Conservation (phyloP, 495 filamentous ascomycete species). For the Apiosordaria backusii region DNA sequence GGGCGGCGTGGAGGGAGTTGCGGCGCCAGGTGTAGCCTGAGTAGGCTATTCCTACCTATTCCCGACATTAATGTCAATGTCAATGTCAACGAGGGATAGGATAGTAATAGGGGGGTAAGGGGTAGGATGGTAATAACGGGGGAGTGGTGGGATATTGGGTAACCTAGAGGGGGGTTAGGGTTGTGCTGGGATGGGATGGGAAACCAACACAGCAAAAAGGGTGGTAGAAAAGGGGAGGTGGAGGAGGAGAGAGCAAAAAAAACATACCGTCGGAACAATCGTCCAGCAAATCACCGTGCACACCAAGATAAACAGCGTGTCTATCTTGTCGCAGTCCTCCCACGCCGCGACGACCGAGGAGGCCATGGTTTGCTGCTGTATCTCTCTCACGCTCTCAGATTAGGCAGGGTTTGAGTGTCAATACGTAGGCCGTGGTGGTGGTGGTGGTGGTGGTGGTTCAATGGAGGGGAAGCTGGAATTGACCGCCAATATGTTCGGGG, state of each 20-base stretch:
- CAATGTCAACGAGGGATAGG: too few relatives aligned
- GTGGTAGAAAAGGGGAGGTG: too few relatives aligned
- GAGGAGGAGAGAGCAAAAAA: too few relatives aligned
- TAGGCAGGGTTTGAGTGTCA: not conserved
- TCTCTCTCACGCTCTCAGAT: not conserved
- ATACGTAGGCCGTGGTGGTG: not conserved
- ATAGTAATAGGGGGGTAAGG: not conserved
- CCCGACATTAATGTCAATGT: too few relatives aligned
- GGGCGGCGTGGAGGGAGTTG: slow-evolving; percentile 25
- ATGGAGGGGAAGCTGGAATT: not conserved
- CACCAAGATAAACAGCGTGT: slow-evolving; percentile 31
- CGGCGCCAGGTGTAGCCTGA: slow-evolving; percentile 28
- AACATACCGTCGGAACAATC: slow-evolving; percentile 28
- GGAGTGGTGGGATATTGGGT: too few relatives aligned
- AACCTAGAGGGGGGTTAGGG: too few relatives aligned
- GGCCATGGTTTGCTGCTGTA: too few relatives aligned
- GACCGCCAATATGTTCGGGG: too few relatives aligned
- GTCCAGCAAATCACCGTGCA: slow-evolving; percentile 33
- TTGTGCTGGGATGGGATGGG: too few relatives aligned
- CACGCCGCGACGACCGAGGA: slow-evolving; percentile 25
- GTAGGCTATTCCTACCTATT: slow-evolving; percentile 33
- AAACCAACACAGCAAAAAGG: too few relatives aligned
- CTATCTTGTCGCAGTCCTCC: slow-evolving; percentile 29
- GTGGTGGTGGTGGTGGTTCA: too few relatives aligned
- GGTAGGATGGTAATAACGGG: not conserved